Evolutionary conservation across 768 basidiomycete species (phyloP), one percentile per base, ranked within the genome.

Genomic region (Mycena crocata): DNA sequence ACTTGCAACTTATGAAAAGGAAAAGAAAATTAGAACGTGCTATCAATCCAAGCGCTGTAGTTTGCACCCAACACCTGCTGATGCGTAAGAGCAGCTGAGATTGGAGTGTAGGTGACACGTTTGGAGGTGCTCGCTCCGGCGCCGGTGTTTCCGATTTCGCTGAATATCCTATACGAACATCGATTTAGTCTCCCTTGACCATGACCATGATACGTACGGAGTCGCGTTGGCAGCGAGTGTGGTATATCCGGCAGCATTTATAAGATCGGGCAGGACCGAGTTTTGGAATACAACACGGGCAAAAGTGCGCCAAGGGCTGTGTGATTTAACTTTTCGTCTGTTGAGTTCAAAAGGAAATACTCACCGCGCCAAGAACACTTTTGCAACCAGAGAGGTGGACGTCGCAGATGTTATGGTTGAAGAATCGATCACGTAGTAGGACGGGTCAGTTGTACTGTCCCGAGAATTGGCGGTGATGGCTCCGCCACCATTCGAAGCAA

Each of bases 401-500:
- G 63, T 64, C 12, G 55, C 66, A 15, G 71, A 71, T 19, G 72
- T 71, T 48, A 76, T 73, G 14, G 69, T 68, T 3, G 75, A 75
- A 58, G 64, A 67, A 45, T 76, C 75, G 52, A 76, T 72, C 14
- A 76, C 74, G 39, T 76, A 76, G 69, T 73, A 75, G 23, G 66
- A 55, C 15, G 73, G 64, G 49, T 76, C 75, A 3, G 69, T 60
- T 14, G 68, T 37, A 12, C 42, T 49, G 26, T 65, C 40, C 17
- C 74, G 45, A 1, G 75, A 76, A 42, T 76, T 76, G 60, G 75
- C 75, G 44, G 75, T 76, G 39, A 76, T 74, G 2, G 75, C 74
- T n/a, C 75, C 74, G 26, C 71, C 69, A 2, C 74, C 75, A 46
- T 72, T 66, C 9, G 70, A 71, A 10, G 75, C 69, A 24, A 76